phyloP scores from a whole-genome alignment of 148 eudicot species.

The Rhododendron simsii region DNA sequence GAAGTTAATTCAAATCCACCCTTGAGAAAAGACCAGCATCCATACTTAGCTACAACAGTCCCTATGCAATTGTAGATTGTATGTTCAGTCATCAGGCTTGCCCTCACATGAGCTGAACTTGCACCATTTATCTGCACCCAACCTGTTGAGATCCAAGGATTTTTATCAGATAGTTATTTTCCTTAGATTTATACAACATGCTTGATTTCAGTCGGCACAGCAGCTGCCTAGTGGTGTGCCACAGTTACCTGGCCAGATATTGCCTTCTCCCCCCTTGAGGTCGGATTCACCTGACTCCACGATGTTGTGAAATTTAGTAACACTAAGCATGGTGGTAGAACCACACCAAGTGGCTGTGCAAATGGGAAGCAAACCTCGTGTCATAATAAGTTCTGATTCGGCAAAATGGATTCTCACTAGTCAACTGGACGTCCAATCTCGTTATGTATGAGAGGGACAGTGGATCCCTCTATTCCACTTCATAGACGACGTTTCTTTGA shows the following conservation, averaged over 20 bases:
- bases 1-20: slow-evolving; percentile 73
- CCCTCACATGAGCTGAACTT: slow-evolving; percentile 42
- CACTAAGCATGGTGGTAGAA: neutral
- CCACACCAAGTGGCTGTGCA: neutral
- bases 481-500: neutral
- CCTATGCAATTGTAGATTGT: slow-evolving; percentile 50
- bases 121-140: slow-evolving; percentile 59
- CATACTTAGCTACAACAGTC: slow-evolving; percentile 54
- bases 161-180: neutral
- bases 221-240: neutral
- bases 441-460: neutral
- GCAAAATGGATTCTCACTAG: neutral
- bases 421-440: neutral
- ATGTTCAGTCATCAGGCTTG: slow-evolving; percentile 38
- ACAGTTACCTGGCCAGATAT: neutral
- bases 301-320: neutral
- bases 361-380: neutral
- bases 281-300: neutral
- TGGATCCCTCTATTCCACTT: neutral
- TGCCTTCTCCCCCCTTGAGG: neutral
- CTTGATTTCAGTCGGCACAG: neutral
- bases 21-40: slow-evolving; percentile 94
- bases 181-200: neutral
- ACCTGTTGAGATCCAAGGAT: slow-evolving; percentile 32
- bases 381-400: neutral